Evolutionary conservation across 257 asterid species (phyloP).

Genomic region (Verbascum thapsus): DNA sequence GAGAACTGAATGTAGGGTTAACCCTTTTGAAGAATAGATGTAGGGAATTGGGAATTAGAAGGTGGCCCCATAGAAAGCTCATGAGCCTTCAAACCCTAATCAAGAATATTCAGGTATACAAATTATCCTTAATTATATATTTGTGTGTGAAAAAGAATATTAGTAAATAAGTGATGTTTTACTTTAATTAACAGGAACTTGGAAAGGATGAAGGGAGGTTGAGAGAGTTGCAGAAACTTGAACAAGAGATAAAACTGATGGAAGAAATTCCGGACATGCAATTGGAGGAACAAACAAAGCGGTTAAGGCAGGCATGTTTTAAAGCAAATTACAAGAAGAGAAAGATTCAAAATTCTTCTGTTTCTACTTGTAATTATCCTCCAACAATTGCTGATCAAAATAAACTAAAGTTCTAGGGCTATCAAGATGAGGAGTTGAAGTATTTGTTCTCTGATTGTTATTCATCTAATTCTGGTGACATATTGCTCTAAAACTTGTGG

Average conservation of each 20-base stretch:
- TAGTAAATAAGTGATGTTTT: not conserved
- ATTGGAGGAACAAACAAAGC: constrained; percentile 62
- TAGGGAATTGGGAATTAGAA: constrained; percentile 70
- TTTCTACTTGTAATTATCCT: not conserved
- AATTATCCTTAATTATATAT: too few relatives aligned
- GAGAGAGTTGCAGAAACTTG: constrained; percentile 50
- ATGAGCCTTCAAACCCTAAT: constrained; percentile 88
- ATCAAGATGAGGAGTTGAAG: too few relatives aligned
- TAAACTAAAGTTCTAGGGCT: not conserved
- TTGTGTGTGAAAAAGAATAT: too few relatives aligned
- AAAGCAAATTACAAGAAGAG: constrained; percentile 77
- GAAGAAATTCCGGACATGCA: constrained; percentile 65
- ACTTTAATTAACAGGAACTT: constrained; percentile 42
- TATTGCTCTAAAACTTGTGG: too few relatives aligned
- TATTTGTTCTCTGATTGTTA: too few relatives aligned
- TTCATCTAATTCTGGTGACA: too few relatives aligned
- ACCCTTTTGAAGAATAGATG: constrained; percentile 88
- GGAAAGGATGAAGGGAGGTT: constrained; percentile 48
- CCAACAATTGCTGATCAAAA: not conserved
- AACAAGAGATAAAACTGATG: constrained; percentile 51
- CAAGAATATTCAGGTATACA: constrained; percentile 67
- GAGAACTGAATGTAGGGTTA: constrained; percentile 71
- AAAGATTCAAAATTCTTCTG: constrained; percentile 36
- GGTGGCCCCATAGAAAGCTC: constrained; percentile 94
- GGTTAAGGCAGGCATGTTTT: constrained; percentile 67